Evolutionary conservation across 2,329 filamentous ascomycete genomes (phyloP).

Genomic region (Fusarium sp.): DNA sequence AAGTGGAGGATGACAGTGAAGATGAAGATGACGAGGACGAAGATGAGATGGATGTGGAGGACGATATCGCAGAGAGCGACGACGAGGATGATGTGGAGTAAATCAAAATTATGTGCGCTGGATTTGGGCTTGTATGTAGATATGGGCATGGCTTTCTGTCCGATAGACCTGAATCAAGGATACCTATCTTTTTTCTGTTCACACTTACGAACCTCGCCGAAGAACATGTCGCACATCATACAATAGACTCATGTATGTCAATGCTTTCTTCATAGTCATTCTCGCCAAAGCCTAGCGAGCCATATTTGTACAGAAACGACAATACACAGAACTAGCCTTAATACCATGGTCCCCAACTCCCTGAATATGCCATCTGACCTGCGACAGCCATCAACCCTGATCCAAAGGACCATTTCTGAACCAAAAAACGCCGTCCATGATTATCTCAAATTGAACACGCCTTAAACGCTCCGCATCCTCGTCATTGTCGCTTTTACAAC

Average conservation of each 20-base stretch:
- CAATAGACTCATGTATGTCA: constrained; percentile 2
- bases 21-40: constrained; percentile 60
- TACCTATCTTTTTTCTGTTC: constrained; percentile 45
- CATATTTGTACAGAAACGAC: constrained; percentile 40
- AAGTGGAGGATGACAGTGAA: constrained; percentile 56
- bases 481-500: constrained; percentile 29
- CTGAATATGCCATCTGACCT: constrained; percentile 43
- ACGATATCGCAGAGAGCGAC: constrained; percentile 58
- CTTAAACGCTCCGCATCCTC: constrained; percentile 29
- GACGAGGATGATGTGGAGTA: constrained; percentile 50
- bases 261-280: constrained; percentile 42
- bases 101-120: constrained; percentile 32
- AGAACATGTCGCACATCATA: neutral
- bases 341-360: constrained; percentile 44
- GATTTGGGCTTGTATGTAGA: constrained; percentile 43
- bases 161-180: constrained; percentile 49
- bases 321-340: constrained; percentile 34
- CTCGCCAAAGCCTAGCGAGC: constrained; percentile 41
- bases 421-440: constrained; percentile 45
- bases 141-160: constrained; percentile 37
- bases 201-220: neutral
- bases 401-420: constrained; percentile 38
- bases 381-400: constrained; percentile 31
- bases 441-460: constrained; percentile 33
- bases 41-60: constrained; percentile 57